phyloP scores from a whole-genome alignment of 2,329 filamentous ascomycete genomes.

The Cytospora piceae region DNA sequence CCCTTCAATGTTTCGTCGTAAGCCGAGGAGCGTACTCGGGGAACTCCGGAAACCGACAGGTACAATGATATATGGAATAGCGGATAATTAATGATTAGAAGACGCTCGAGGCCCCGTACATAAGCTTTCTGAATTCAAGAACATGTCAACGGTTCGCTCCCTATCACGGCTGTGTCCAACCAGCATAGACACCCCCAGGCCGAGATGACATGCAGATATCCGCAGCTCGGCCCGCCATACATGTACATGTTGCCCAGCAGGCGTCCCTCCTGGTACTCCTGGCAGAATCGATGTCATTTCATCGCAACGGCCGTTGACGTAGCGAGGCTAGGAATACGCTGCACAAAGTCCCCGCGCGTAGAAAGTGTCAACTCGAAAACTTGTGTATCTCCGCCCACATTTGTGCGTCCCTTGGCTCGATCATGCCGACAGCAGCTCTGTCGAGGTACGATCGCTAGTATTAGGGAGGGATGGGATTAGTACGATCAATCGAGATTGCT shows the following conservation, averaged over 20 bases:
- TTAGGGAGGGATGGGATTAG: not conserved
- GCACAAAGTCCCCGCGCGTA: not conserved
- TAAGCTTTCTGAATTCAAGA: not conserved
- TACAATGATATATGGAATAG: not conserved
- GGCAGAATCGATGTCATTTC: constrained; percentile 6
- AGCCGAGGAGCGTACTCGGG: constrained; percentile 9
- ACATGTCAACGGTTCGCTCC: not conserved
- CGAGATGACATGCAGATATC: constrained; percentile 17
- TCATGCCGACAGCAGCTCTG: not conserved
- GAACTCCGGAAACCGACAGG: constrained; percentile 26
- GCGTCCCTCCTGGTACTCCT: constrained; percentile 6
- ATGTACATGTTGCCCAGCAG: not conserved
- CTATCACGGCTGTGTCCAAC: no score
- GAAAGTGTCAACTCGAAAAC: not conserved
- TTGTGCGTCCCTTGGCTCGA: not conserved
- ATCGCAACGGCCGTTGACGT: constrained; percentile 22
- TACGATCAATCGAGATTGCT: not conserved
- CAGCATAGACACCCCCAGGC: not conserved
- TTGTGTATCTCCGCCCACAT: not conserved
- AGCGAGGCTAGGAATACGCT: constrained; percentile 16
- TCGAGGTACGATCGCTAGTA: not conserved
- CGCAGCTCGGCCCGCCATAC: constrained; percentile 15
- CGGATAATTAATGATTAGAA: not conserved
- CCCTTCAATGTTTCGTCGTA: not conserved
- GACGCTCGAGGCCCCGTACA: not conserved